Evolutionary conservation across 1,284 basidiomycete genomes (phyloP).

Genomic region (Wolfiporia cocos): DNA sequence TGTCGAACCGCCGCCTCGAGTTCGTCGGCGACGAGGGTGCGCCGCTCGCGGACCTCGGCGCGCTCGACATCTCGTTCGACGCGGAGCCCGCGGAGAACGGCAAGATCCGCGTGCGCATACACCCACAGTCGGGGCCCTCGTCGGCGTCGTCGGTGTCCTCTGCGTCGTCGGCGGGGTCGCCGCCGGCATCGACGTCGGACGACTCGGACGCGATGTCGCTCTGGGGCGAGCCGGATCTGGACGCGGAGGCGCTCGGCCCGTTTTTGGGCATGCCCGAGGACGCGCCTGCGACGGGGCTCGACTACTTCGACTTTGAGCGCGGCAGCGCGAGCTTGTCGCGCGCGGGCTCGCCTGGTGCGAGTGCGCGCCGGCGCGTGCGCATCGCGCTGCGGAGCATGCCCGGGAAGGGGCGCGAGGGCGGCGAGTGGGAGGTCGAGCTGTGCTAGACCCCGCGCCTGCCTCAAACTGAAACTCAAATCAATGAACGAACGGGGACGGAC

Average conservation of each 20-base stretch:
- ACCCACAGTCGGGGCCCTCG: constrained; percentile 40
- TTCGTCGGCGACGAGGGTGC: constrained; percentile 45
- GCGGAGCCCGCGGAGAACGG: constrained; percentile 55
- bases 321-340: constrained; percentile 19
- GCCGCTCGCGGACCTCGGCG: constrained; percentile 47
- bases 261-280: constrained; percentile 40
- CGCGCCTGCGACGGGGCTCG: constrained; percentile 18
- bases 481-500: no score
- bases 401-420: constrained; percentile 51
- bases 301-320: constrained; percentile 19
- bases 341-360: constrained; percentile 15
- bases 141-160: constrained; percentile 26
- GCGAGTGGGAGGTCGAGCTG: constrained; percentile 69
- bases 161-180: constrained; percentile 26
- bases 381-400: constrained; percentile 62
- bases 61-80: constrained; percentile 69
- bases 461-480: no score
- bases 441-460: no score
- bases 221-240: constrained; percentile 16
- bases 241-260: constrained; percentile 35
- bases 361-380: constrained; percentile 40
- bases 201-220: constrained; percentile 26
- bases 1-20: constrained; percentile 35
- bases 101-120: constrained; percentile 68
- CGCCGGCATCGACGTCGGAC: constrained; percentile 23